phyloP scores from a whole-genome alignment of 345 rosid species.

The Crucihimalaya himalaica region DNA sequence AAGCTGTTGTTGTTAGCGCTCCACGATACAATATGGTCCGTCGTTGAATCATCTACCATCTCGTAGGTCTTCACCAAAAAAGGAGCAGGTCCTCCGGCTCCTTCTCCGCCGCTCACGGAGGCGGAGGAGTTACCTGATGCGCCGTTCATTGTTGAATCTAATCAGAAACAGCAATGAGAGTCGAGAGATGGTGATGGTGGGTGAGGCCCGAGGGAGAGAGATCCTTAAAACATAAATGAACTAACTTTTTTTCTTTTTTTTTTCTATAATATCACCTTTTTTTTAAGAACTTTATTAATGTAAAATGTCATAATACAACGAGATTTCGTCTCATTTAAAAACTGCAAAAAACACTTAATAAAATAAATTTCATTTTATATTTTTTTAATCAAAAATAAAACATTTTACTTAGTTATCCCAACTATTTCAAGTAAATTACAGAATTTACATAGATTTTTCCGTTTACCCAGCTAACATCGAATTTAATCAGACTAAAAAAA shows the following conservation, averaged over 20 bases:
- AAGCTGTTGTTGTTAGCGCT: slow-evolving; percentile 69
- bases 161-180: neutral
- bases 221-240: neutral
- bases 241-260: neutral
- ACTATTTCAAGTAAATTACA: no score
- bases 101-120: slow-evolving; percentile 40
- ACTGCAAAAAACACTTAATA: no score
- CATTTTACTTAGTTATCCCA: no score
- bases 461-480: no score
- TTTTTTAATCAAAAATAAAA: no score
- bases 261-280: neutral
- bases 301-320: no score
- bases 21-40: slow-evolving; percentile 92
- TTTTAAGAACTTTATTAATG: no score
- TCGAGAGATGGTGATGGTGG: neutral
- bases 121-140: slow-evolving; percentile 32
- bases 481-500: no score
- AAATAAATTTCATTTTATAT: no score
- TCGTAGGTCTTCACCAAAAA: slow-evolving; percentile 84
- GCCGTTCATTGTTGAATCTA: slow-evolving; percentile 37
- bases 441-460: no score
- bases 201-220: slow-evolving; percentile 1
- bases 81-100: slow-evolving; percentile 82
- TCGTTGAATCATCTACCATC: slow-evolving; percentile 79
- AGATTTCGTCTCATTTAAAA: no score